Base-by-base conservation (phyloP, 2,329 filamentous ascomycete genomes). In the Fusarium pininemorale region DNA sequence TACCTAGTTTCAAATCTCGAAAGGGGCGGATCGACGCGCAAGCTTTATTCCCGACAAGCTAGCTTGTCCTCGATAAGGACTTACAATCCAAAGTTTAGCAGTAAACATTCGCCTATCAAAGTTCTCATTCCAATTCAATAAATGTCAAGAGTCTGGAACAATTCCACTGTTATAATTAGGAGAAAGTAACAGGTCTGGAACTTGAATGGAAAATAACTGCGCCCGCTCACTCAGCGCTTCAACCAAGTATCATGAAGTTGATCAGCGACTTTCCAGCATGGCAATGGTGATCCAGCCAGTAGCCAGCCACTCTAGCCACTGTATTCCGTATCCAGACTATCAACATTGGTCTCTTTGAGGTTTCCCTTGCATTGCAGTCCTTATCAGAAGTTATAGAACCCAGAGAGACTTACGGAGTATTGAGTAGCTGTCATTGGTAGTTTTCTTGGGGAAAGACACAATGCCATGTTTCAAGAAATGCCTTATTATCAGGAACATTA, bases 211-310 rank as follows among this genome's bases (percentile, higher is more conserved):
- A 66, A 35, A 39, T 35, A 8, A 26, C 66, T 65, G 41, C 26
- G 59, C 53, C 50, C 51, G 26, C 64, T 61, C 26, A 54, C 60
- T 44, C 47, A 61, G 70, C 50, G 63, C 71, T 69, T 72, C 48
- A 42, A 24, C 32, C 54, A 50, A 60, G 63, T 41, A 74, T 74
- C 72, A 74, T 67, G 71, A 74, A 74, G 37, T 74, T 74, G 63
- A 74, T 74, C 72, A 74, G 72, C 45, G 69, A 74, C 58, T 74
- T 74, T 56, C 39, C 41, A 47, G 24, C 39, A 61, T 44, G 47
- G 56, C 59, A 53, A 57, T 57, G 48, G 55, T 69, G 39, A 59
- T 55, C 32, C 32, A 8, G 32, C 38, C 47, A 53, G 48, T 50
- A 37, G 58, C 64, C 70, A 72, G 57, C 48, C 60, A 55, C 56